Percentiles rank a stretch among this genome's conserved stretches.
These are phyloP conservation scores for Nidula niveotomentosa DNA, from an alignment of 1,284 basidiomycete species.

Conservation along the genomic window DNA sequence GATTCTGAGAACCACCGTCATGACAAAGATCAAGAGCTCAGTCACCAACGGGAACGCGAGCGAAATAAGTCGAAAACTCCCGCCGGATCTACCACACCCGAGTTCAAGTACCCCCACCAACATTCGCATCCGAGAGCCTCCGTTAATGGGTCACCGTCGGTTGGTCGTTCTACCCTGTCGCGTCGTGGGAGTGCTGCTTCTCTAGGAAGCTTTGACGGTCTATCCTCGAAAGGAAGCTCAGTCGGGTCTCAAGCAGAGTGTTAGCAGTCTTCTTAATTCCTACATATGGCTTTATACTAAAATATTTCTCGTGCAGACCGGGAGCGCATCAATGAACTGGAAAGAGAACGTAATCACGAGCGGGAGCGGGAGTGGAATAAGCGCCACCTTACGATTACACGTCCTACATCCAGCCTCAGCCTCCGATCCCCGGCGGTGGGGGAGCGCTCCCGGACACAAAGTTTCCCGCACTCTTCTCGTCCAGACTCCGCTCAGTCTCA, in stretches of 20 bases:
- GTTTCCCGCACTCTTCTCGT: conserved; percentile 24
- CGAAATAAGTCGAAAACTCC: background rate
- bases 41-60: background rate
- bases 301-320: conserved; percentile 29
- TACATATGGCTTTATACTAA: conserved; percentile 1
- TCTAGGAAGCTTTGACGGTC: conserved; percentile 19
- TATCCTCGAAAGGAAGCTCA: conserved; percentile 43
- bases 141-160: background rate
- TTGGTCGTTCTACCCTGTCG: conserved; percentile 3
- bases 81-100: background rate
- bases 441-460: conserved; percentile 13
- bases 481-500: conserved; percentile 31
- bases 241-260: conserved; percentile 44
- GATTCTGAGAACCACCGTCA: background rate
- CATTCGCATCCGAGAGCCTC: conserved; percentile 1
- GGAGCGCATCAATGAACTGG: conserved; percentile 12
- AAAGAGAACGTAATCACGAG: conserved; percentile 38
- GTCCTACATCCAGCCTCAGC: conserved; percentile 24
- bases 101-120: background rate
- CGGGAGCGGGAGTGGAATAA: conserved; percentile 60
- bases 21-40: conserved; percentile 8
- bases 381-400: conserved; percentile 26
- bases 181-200: conserved; percentile 11
- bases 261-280: conserved; percentile 22
- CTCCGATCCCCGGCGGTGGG: conserved; percentile 15